A percentile compares a stretch with the other conserved stretches of the same genome.
phyloP scores from a whole-genome alignment of 805 yeast species.

The Nakazawaea sp. region DNA sequence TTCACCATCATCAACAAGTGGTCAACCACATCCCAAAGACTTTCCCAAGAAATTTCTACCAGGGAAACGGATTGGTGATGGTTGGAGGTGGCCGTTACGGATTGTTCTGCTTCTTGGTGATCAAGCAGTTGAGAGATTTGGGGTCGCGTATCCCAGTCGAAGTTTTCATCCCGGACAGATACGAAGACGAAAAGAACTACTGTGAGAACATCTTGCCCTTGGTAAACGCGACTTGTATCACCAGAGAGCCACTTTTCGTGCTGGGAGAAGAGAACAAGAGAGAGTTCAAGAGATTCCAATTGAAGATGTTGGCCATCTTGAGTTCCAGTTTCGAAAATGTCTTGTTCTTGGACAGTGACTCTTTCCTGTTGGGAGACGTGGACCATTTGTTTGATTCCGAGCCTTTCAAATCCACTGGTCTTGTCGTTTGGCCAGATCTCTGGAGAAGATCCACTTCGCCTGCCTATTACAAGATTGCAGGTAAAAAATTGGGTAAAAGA shows the following conservation, averaged over 20 bases:
- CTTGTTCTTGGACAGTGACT: slow-evolving; percentile 38
- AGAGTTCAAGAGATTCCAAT: slow-evolving; percentile 31
- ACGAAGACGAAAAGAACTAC: slow-evolving; percentile 35
- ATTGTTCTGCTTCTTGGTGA: slow-evolving; percentile 50
- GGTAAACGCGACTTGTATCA: slow-evolving; percentile 53
- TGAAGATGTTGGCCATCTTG: slow-evolving; percentile 32
- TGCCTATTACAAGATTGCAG: slow-evolving; percentile 55
- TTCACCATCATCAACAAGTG: slow-evolving; percentile 2
- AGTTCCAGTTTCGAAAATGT: slow-evolving; percentile 39
- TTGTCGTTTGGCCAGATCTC: slow-evolving; percentile 76
- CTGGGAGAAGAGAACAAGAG: slow-evolving; percentile 25
- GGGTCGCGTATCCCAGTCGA: slow-evolving; percentile 42
- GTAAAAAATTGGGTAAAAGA: slow-evolving; percentile 29
- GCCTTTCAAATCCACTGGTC: slow-evolving; percentile 44
- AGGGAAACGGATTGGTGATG: slow-evolving; percentile 56
- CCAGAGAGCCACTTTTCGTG: slow-evolving; percentile 38
- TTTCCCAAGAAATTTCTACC: slow-evolving; percentile 7
- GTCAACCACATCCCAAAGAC: slow-evolving; percentile 6
- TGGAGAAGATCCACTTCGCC: slow-evolving; percentile 79
- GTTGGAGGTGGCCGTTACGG: slow-evolving; percentile 66
- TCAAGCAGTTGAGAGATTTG: slow-evolving; percentile 39
- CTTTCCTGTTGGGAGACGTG: slow-evolving; percentile 32
- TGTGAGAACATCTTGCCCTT: slow-evolving; percentile 36
- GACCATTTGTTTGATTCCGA: slow-evolving; percentile 31
- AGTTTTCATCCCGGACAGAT: slow-evolving; percentile 36